phyloP scores from a whole-genome alignment of 176 grass and related monocot genomes.

The Musa beccarii region DNA sequence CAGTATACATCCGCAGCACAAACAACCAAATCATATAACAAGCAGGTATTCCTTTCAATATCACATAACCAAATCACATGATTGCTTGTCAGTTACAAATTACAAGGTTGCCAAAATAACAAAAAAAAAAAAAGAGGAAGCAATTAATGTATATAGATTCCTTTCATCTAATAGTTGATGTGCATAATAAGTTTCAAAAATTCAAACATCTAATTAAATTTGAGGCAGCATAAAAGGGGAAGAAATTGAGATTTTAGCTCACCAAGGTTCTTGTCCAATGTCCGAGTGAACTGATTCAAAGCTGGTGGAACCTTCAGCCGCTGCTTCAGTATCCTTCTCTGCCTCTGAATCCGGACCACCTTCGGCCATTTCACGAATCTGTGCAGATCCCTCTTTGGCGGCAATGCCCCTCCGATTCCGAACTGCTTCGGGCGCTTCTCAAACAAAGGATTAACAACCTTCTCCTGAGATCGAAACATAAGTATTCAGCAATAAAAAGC shows the following conservation, averaged over 20 bases:
- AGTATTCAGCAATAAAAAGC: not conserved
- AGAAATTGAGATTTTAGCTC: not conserved
- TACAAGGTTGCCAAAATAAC: no score
- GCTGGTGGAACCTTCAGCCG: conserved; percentile 5
- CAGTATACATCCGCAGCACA: no score
- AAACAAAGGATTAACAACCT: conserved; percentile 8
- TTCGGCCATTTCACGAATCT: conserved; percentile 8
- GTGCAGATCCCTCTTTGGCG: conserved; percentile 7
- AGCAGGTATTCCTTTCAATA: no score
- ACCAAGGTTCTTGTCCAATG: conserved; percentile 10
- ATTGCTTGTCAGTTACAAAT: no score
- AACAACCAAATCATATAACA: no score
- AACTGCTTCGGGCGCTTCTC: conserved; percentile 16
- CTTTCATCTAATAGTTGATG: no score
- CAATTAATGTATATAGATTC: no score
- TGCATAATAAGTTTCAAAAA: no score
- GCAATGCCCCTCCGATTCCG: conserved; percentile 6
- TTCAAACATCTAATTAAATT: no score
- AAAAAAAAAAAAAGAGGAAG: no score
- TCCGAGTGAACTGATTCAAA: conserved; percentile 4
- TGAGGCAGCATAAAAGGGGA: not conserved
- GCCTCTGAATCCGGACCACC: conserved; percentile 10
- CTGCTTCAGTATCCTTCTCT: conserved; percentile 4
- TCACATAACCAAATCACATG: no score
- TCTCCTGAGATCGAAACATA: conserved; percentile 9